Conservation (phyloP, 306 rosid genomes). For the Medicago lupulina region DNA sequence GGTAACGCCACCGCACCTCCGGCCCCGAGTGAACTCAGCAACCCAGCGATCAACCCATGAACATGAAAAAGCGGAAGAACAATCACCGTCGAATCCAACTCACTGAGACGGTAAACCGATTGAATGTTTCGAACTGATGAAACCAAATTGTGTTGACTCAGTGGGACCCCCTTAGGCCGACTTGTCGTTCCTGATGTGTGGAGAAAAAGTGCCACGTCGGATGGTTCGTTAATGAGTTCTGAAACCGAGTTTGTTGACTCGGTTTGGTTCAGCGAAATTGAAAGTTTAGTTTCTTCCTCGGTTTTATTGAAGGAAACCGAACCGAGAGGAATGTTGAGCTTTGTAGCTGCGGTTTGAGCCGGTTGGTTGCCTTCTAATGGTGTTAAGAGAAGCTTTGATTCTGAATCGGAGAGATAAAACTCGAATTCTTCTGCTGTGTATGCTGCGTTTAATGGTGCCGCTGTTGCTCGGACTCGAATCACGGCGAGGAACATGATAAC, state of each 20-base stretch:
- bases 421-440: conserved; percentile 89
- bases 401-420: conserved; percentile 78
- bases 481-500: conserved; percentile 80
- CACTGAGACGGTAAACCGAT: conserved; percentile 73
- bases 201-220: conserved; percentile 85
- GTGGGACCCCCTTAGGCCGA: conserved; percentile 90
- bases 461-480: conserved; percentile 80
- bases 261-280: conserved; percentile 35
- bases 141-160: conserved; percentile 80
- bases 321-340: conserved; percentile 62
- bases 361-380: conserved; percentile 52
- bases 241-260: conserved; percentile 33
- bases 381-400: conserved; percentile 78
- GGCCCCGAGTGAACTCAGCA: conserved; percentile 67
- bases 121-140: conserved; percentile 72
- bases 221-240: conserved; percentile 54
- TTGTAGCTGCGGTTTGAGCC: conserved; percentile 67
- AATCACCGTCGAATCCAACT: conserved; percentile 76
- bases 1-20: conserved; percentile 75
- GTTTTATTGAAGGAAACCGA: conserved; percentile 48
- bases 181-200: conserved; percentile 98
- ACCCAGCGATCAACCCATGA: conserved; percentile 75
- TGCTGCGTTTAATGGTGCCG: conserved; percentile 86
- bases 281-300: conserved; percentile 40
- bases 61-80: conserved; percentile 91